A percentile compares a stretch with the other conserved stretches of the same genome.
Evolutionary conservation across 345 rosid genomes (phyloP).

Genomic region (Linum tenue): DNA sequence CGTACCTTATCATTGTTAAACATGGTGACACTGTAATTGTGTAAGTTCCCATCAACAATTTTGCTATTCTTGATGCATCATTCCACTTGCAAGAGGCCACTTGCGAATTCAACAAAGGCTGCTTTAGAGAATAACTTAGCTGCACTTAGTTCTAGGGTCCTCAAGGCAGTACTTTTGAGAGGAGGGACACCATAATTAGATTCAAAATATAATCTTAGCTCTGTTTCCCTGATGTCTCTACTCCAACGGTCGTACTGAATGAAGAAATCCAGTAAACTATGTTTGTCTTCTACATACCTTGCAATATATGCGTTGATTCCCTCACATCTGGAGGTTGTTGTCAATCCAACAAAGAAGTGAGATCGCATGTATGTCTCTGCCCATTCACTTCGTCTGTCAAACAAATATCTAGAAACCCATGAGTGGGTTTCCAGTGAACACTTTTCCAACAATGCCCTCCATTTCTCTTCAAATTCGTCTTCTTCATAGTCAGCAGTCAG

Average conservation of each 20-base stretch:
- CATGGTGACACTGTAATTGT: too few relatives aligned
- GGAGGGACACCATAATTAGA: too few relatives aligned
- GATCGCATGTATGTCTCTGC: not conserved
- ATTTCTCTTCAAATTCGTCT: not conserved
- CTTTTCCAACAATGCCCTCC: not conserved
- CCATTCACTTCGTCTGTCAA: not conserved
- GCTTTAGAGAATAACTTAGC: too few relatives aligned
- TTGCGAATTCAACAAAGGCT: too few relatives aligned
- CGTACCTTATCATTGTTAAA: too few relatives aligned
- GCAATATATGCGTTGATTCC: not conserved
- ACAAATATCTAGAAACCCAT: not conserved
- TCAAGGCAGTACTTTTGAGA: too few relatives aligned
- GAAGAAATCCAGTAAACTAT: not conserved
- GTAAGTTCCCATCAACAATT: too few relatives aligned
- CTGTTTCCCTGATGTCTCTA: too few relatives aligned
- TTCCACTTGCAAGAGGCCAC: too few relatives aligned
- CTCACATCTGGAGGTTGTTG: not conserved
- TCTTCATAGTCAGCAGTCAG: not conserved
- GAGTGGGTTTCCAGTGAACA: not conserved
- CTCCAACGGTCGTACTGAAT: not conserved
- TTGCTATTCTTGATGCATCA: too few relatives aligned
- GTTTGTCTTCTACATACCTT: not conserved
- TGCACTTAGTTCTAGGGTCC: too few relatives aligned
- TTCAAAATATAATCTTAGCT: too few relatives aligned
- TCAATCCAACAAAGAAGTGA: not conserved